These are phyloP conservation scores for Dioszegia crocea DNA, from an alignment of 768 basidiomycete species.

Conservation along the genomic window DNA sequence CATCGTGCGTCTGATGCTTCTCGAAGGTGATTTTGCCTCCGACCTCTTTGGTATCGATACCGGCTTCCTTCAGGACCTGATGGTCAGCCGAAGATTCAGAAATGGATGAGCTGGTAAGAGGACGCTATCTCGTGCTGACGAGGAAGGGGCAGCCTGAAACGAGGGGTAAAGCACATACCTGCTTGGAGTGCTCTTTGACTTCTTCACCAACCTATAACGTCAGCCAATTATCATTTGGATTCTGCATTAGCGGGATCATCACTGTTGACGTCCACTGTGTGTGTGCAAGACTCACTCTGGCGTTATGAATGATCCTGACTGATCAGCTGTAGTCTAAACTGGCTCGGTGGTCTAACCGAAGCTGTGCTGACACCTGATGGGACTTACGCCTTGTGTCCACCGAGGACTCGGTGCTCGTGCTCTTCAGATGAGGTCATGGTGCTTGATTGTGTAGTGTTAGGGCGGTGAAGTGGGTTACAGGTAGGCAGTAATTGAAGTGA, in stretches of 20 bases:
- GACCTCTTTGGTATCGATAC: neutral
- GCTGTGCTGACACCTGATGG: neutral
- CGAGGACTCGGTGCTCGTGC: constrained; percentile 12
- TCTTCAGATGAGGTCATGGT: constrained; percentile 3
- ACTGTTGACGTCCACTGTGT: neutral
- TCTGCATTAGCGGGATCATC: neutral
- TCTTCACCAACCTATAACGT: neutral
- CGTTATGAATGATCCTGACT: constrained; percentile 13
- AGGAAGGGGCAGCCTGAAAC: neutral
- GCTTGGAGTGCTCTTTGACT: neutral
- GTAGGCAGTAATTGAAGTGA: too few relatives aligned
- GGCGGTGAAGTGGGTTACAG: too few relatives aligned
- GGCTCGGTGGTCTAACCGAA: too few relatives aligned
- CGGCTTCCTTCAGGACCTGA: constrained; percentile 4
- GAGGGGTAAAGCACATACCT: neutral
- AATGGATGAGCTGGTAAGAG: neutral
- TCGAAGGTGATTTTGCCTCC: neutral
- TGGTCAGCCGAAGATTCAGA: neutral
- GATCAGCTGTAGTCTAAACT: constrained; percentile 1
- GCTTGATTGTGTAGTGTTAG: too few relatives aligned
- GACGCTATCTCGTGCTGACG: too few relatives aligned
- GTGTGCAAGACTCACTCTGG: neutral
- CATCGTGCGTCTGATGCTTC: constrained; percentile 3
- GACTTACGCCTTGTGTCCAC: constrained; percentile 18
- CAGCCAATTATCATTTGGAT: neutral